These are phyloP conservation scores for Goffeauzyma gilvescens DNA, from an alignment of 768 basidiomycete genomes.

Conservation along the genomic window DNA sequence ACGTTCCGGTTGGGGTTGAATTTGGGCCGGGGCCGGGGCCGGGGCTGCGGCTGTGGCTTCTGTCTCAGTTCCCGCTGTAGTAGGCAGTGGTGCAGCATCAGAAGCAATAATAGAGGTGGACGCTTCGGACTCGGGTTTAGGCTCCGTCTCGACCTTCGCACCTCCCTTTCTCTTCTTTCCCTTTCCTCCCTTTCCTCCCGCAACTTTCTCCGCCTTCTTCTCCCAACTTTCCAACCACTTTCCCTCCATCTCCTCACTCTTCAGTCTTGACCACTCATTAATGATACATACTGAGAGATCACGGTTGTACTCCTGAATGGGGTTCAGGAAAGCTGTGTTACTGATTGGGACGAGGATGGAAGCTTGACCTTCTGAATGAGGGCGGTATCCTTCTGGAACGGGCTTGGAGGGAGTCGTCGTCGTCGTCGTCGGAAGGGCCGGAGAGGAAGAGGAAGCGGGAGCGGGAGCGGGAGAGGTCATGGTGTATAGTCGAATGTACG, in stretches of 20 bases:
- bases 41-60: too few species aligned
- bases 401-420: background rate
- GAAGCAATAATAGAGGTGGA: background rate
- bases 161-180: slow-evolving; percentile 27
- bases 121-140: background rate
- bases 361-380: slow-evolving; percentile 29
- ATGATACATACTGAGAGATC: slow-evolving; percentile 85
- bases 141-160: slow-evolving; percentile 33
- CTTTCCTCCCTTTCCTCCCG: slow-evolving; percentile 7
- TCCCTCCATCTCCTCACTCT: slow-evolving; percentile 40
- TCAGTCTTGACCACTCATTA: slow-evolving; percentile 43
- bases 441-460: background rate
- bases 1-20: slow-evolving; percentile 1
- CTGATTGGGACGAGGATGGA: slow-evolving; percentile 51
- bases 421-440: background rate
- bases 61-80: too few species aligned
- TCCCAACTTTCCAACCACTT: slow-evolving; percentile 38
- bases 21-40: too few species aligned
- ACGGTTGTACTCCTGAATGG: slow-evolving; percentile 94
- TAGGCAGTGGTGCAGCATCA: background rate
- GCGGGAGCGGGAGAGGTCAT: background rate
- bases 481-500: too few species aligned
- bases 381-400: slow-evolving; percentile 22
- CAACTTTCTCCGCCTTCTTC: slow-evolving; percentile 38
- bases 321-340: slow-evolving; percentile 77